Evolutionary conservation across 257 asterid species (phyloP).

Genomic region (Anisodus acutangulus): DNA sequence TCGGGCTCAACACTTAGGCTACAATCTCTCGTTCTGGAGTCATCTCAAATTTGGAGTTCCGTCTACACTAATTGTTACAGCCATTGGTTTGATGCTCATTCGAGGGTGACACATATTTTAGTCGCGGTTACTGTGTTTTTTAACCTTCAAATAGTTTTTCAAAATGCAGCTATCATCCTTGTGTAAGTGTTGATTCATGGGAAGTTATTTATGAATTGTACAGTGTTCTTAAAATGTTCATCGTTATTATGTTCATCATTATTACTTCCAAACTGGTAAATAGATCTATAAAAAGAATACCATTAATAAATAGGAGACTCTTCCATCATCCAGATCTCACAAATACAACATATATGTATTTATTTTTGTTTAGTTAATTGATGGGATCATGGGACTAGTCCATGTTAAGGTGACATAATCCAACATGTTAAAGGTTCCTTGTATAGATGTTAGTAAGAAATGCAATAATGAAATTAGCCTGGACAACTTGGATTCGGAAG

Average conservation of each 20-base stretch:
- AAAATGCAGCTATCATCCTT: not conserved
- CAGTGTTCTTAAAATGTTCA: not conserved
- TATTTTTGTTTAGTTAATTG: not conserved
- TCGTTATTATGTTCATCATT: not conserved
- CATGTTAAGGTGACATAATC: not conserved
- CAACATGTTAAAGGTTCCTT: not conserved
- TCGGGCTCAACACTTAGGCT: constrained; percentile 63
- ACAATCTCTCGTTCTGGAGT: constrained; percentile 75
- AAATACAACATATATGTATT: not conserved
- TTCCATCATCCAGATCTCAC: not conserved
- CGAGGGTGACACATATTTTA: constrained; percentile 39
- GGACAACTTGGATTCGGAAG: too few species aligned
- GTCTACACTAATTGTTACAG: constrained; percentile 75
- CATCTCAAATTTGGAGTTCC: constrained; percentile 92
- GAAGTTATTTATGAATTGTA: not conserved
- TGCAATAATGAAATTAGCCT: too few species aligned
- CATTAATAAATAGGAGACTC: not conserved
- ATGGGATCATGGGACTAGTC: not conserved
- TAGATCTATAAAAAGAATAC: not conserved
- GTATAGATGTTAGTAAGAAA: not conserved
- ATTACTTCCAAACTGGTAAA: not conserved
- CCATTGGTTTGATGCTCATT: constrained; percentile 73
- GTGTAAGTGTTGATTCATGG: not conserved
- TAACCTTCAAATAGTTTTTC: constrained; percentile 5
- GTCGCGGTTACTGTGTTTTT: not conserved